Base-by-base conservation (phyloP, 208 protist genomes). In the Angomonas deanei region DNA sequence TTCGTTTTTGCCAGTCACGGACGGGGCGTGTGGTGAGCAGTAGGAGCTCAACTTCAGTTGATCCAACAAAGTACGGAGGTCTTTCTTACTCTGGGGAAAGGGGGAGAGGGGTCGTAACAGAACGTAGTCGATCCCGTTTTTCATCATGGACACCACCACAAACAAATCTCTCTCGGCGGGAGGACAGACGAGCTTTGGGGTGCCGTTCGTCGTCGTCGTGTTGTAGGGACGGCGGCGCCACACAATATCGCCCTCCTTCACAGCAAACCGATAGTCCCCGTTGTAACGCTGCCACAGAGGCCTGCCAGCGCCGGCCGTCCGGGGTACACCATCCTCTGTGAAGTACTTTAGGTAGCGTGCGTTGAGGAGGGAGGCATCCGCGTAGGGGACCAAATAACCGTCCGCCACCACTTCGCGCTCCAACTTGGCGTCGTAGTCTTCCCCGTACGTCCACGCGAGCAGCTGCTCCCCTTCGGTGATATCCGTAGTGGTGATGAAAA, bases 391-490 rank as follows among this genome's bases (percentile, higher is more conserved):
- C 17, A 92, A 62, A 27, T 73, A 50, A 13, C 76, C 81, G 27
- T 82, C 74, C 10, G 82, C 80, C 17, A 94, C 84, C 2, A 70
- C 88, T 17, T 75, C 46, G 6, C 88, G 81, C 75, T 94, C 88
- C 24, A 94, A 69, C 55, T 79, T 80, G 1, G 88, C 88, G 67
- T 94, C 88, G 76, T 94, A 94, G 48, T 87, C 84, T 48, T 91
- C 88, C 21, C 88, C 88, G 72, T 94, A 94, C n/a, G 84, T 86
- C 83, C 84, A 92, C 31, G 88, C 82, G 3, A 94, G 69, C n/a
- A 94, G 71, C 47, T 79, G 50, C 6, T 74, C 59, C 3, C 88
- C 88, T 0, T 74, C 72, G 21, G 78, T 69, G 17, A 92, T 82
- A 55, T 94, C 88, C 1, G 84, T 76, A 23, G 84, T 91, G 3